Percentiles rank a stretch among this genome's conserved stretches.
phyloP scores from a whole-genome alignment of 768 basidiomycete genomes.

The Agaricus sinodeliciosus region DNA sequence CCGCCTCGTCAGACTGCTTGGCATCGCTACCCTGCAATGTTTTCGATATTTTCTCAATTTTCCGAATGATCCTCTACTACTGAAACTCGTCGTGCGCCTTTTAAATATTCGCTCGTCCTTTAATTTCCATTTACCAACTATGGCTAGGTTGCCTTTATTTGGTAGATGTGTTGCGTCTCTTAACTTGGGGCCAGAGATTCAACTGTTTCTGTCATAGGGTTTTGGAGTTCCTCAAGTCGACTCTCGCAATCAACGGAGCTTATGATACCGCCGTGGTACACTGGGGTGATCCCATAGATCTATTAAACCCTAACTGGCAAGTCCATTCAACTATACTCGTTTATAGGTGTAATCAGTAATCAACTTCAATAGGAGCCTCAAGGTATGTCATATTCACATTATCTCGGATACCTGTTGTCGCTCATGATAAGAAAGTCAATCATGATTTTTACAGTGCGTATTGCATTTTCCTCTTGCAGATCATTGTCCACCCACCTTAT shows the following conservation, averaged over 20 bases:
- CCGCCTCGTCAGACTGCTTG: not conserved
- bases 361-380: not conserved
- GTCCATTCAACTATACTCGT: not conserved
- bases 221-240: not conserved
- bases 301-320: not conserved
- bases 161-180: not conserved
- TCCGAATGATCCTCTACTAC: not conserved
- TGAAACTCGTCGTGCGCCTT: not conserved
- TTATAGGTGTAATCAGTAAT: not conserved
- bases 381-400: not conserved
- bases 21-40: not conserved
- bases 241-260: not conserved
- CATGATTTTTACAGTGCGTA: not conserved
- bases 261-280: not conserved
- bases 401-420: not conserved
- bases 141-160: not conserved
- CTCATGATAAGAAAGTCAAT: not conserved
- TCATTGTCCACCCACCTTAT: not conserved
- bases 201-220: not conserved
- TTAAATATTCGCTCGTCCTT: not conserved
- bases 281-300: not conserved
- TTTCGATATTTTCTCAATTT: slow-evolving; percentile 2
- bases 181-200: not conserved
- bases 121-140: not conserved
- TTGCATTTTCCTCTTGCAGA: too few relatives aligned